A percentile compares a stretch with the other conserved stretches of the same genome.
These are phyloP conservation scores for Fraxinus paxiana DNA, from an alignment of 305 asterid species.

Conservation along the genomic window DNA sequence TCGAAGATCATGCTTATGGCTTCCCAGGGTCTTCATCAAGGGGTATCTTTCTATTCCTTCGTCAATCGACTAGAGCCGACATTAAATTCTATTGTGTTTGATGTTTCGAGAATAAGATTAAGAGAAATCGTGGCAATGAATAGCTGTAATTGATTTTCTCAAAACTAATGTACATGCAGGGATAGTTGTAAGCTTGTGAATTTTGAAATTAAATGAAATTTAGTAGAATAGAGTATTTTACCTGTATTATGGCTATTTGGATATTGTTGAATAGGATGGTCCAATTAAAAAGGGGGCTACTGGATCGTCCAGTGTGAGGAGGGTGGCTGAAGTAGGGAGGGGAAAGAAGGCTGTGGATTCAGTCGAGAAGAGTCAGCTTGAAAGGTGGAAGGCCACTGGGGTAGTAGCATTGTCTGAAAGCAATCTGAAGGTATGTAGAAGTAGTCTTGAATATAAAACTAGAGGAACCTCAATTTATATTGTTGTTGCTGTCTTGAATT, in stretches of 20 bases:
- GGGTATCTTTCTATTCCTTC: conserved; percentile 41
- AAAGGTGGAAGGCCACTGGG: conserved; percentile 74
- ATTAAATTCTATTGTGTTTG: neutral
- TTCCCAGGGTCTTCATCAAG: conserved; percentile 81
- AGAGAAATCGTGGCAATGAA: conserved; percentile 1
- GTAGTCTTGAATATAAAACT: conserved; percentile 9
- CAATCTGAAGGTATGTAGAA: conserved; percentile 52
- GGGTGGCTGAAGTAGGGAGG: conserved; percentile 23
- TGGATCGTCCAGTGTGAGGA: conserved; percentile 27
- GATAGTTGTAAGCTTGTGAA: neutral
- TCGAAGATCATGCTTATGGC: conserved; percentile 86
- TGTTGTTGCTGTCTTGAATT: neutral
- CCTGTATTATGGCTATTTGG: conserved; percentile 4
- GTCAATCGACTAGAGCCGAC: neutral
- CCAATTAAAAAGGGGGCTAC: conserved; percentile 53
- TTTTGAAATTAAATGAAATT: neutral
- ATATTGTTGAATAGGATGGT: conserved; percentile 48
- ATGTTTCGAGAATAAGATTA: neutral
- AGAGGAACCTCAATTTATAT: neutral
- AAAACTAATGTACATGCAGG: neutral
- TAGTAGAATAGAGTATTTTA: neutral
- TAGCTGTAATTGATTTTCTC: neutral
- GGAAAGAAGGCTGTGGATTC: conserved; percentile 31
- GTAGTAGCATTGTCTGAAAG: conserved; percentile 54
- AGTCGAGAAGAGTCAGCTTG: conserved; percentile 39